Percentiles rank a stretch among this genome's conserved stretches.
These are phyloP conservation scores for Dactylis glomerata DNA, from an alignment of 176 grass and related monocot species.

Conservation along the genomic window DNA sequence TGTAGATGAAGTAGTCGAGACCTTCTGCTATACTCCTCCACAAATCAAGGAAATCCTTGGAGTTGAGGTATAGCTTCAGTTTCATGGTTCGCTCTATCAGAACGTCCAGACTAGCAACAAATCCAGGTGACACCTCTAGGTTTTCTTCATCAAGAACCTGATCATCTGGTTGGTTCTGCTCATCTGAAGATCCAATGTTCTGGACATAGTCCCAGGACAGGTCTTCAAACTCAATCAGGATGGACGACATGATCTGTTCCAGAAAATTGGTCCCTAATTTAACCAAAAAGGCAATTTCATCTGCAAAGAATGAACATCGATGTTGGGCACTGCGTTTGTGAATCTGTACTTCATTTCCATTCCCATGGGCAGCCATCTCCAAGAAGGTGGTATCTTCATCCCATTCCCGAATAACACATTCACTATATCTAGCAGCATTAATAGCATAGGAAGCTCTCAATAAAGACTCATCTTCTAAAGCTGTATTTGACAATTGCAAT, in stretches of 20 bases:
- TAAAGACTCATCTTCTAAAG: constrained; percentile 57
- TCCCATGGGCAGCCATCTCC: constrained; percentile 46
- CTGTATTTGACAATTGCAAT: constrained; percentile 44
- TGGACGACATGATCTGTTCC: constrained; percentile 70
- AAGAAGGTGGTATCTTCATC: constrained; percentile 71
- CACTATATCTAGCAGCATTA: constrained; percentile 61
- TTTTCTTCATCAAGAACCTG: constrained; percentile 55
- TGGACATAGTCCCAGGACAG: constrained; percentile 75
- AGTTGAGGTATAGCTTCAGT: constrained; percentile 69
- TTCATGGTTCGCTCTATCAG: constrained; percentile 57
- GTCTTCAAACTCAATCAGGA: constrained; percentile 93
- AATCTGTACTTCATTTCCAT: not conserved
- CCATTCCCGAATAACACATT: constrained; percentile 74
- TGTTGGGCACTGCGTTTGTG: not conserved
- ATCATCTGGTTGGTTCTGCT: constrained; percentile 1
- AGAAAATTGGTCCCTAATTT: constrained; percentile 82
- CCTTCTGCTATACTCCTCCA: constrained; percentile 94
- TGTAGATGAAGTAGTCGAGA: constrained; percentile 75
- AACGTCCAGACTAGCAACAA: constrained; percentile 58
- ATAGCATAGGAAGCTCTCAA: constrained; percentile 58
- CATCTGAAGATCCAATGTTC: constrained; percentile 55
- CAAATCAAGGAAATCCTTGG: constrained; percentile 90
- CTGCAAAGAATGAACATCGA: constrained; percentile 57
- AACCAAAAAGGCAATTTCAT: constrained; percentile 62
- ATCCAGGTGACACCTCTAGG: constrained; percentile 49